phyloP scores from a whole-genome alignment of 257 asterid genomes.

The Capsicum chinense region DNA sequence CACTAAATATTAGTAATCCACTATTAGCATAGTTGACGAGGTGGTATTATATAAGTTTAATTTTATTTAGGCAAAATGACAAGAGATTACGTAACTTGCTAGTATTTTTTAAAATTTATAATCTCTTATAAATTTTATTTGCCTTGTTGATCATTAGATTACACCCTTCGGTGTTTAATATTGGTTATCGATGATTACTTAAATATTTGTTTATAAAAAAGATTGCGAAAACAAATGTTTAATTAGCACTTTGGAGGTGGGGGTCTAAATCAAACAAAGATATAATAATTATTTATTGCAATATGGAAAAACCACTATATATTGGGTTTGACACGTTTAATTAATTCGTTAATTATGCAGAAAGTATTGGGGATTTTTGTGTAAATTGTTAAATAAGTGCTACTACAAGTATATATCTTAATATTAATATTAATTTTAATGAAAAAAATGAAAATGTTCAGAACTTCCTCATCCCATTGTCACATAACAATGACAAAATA shows the following conservation, averaged over 20 bases:
- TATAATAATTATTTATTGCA: neutral
- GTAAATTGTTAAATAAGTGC: neutral
- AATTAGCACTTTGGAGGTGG: neutral
- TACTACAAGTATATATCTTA: neutral
- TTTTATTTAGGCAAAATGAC: neutral
- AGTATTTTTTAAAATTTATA: neutral
- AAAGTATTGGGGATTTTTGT: neutral
- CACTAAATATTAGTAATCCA: neutral
- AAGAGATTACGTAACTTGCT: too few species aligned
- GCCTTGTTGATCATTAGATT: neutral
- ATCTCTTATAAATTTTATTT: neutral
- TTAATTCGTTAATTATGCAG: neutral
- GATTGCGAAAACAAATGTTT: neutral
- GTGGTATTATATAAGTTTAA: neutral
- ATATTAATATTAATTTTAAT: neutral
- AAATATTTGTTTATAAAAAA: neutral
- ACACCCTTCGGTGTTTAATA: neutral
- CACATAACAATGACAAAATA: too few species aligned
- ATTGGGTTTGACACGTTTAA: neutral
- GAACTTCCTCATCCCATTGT: too few species aligned
- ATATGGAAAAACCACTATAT: constrained; percentile 17
- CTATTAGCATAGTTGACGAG: neutral
- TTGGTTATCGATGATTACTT: neutral
- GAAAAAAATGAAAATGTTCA: too few species aligned
- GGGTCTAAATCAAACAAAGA: neutral